Conservation (phyloP, 257 asterid genomes). For the Lycium ferocissimum region DNA sequence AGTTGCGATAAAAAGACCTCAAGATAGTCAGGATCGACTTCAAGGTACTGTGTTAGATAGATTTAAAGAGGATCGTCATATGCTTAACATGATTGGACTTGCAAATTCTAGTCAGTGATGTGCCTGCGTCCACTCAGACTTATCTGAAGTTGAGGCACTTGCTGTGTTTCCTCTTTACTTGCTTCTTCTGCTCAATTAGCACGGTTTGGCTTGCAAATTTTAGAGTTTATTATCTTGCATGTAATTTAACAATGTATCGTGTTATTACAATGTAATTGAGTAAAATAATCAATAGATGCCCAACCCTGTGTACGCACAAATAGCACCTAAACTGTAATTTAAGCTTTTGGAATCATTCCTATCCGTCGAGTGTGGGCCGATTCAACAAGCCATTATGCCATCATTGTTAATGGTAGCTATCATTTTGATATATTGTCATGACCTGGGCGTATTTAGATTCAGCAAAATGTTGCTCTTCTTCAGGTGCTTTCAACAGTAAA, state of each 20-base stretch:
- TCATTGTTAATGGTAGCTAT: neutral
- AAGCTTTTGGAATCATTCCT: neutral
- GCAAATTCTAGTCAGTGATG: constrained; percentile 79
- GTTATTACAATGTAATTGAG: neutral
- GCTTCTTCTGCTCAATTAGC: neutral
- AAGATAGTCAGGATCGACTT: constrained; percentile 47
- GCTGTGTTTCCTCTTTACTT: neutral
- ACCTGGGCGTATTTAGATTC: neutral
- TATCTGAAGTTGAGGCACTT: neutral
- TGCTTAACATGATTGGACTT: constrained; percentile 93
- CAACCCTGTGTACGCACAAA: neutral
- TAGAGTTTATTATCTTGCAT: neutral
- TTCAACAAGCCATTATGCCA: neutral
- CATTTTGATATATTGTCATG: neutral
- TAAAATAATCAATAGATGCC: neutral
- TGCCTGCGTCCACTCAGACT: neutral
- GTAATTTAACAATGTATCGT: neutral
- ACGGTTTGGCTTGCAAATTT: neutral
- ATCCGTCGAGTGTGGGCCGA: neutral
- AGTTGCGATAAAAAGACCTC: constrained; percentile 45
- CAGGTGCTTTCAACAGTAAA: neutral
- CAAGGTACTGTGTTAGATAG: constrained; percentile 81
- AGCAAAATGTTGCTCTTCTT: neutral
- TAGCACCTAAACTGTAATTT: neutral
- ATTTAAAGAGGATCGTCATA: constrained; percentile 85